phyloP scores from a whole-genome alignment of 495 filamentous ascomycete species.

The Penicillium angulare region DNA sequence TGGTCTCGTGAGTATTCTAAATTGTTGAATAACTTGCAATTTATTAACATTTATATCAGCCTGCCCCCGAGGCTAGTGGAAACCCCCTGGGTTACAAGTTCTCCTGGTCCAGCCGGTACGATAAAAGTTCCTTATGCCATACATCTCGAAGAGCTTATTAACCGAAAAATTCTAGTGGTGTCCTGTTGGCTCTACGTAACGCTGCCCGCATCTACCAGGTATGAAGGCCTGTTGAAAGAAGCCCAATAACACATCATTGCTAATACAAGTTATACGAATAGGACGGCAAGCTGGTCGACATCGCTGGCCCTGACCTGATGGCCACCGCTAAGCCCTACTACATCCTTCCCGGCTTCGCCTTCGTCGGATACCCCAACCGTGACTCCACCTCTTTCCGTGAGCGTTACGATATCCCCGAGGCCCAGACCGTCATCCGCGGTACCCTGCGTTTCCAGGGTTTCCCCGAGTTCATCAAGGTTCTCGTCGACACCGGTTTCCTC shows the following conservation, averaged over 20 bases:
- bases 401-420: slow-evolving; percentile 87
- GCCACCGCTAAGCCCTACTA: slow-evolving; percentile 82
- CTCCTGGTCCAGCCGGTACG: slow-evolving; percentile 62
- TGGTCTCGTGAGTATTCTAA: slow-evolving; percentile 1
- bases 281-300: slow-evolving; percentile 67
- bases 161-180: slow-evolving; percentile 53
- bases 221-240: not conserved
- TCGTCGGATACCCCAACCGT: slow-evolving; percentile 92
- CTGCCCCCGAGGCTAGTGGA: slow-evolving; percentile 76
- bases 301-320: slow-evolving; percentile 73
- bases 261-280: not conserved
- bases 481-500: slow-evolving; percentile 87
- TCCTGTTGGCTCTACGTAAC: slow-evolving; percentile 82
- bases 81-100: slow-evolving; percentile 98
- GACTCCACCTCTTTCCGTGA: slow-evolving; percentile 85
- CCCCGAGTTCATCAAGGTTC: slow-evolving; percentile 78
- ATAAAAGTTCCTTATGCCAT: not conserved
- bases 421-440: slow-evolving; percentile 55
- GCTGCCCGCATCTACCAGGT: slow-evolving; percentile 74
- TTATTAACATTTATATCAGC: slow-evolving; percentile 37
- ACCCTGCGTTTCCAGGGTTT: slow-evolving; percentile 85
- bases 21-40: not conserved
- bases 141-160: slow-evolving; percentile 43
- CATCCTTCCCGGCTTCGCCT: slow-evolving; percentile 85
- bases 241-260: not conserved